Base-by-base conservation (phyloP, 371 early-diverging fungal species). In the Zancudomyces culisetae region DNA sequence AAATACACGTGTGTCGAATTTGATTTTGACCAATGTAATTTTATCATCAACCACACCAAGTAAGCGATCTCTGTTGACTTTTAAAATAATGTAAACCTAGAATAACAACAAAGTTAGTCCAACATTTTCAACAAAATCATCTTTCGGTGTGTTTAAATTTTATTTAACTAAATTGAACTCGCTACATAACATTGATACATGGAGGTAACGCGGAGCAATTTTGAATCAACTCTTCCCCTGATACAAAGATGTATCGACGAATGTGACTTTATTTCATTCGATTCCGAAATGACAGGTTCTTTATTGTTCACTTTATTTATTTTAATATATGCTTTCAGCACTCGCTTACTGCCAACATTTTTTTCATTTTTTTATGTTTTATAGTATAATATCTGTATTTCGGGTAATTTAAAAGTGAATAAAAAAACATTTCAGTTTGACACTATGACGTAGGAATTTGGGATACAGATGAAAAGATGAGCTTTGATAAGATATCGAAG, bases 221-320 rank as follows among this genome's bases (percentile, higher is more conserved):
- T 90, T 59, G 58, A 55, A 24, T 57, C 60, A 30, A 66, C 70
- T 22, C 65, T 85, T 55, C 64, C 68, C 18, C 56, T 54, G 41
- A 69, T 90, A 48, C 56, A 69, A 58, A 68, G 71, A 30, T 83
- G 85, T 40, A 77, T 90, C 43, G 63, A 72, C 3, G 74, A 72
- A 53, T 73, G 78, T 52, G 86, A 84, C 53, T 81, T 85, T 69
- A 70, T 84, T 21, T 76, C 87, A n/a, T 68, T 90, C 27, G 91
- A 90, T 60, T 77, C 83, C 22, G 91, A 90, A 63, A 71, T 90
- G 52, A 80, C 87, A 28, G 90, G 90, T 27, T 45, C 59, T 43
- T 61, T 22, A n/a, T 43, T 43, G 8, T 6, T 23, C 45, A 43
- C 19, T 21, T 43, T 13, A 10, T 8, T 21, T 8, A 43, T 10